Evolutionary conservation across 108 stramenopile genomes (phyloP), one percentile per base, ranked within the genome.

Genomic region (Discostella pseudostelligera): DNA sequence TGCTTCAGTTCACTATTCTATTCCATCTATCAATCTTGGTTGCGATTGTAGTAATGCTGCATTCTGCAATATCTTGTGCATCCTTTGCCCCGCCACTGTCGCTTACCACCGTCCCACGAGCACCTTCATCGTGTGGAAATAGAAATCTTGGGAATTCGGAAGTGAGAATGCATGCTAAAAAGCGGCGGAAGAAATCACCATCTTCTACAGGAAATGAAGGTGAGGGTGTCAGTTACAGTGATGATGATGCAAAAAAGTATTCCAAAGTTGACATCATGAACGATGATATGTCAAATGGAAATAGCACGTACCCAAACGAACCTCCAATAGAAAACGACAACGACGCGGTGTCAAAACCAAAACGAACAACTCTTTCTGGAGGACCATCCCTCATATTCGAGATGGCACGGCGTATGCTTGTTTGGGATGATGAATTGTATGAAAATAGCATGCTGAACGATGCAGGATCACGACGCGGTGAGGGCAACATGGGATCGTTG

Each of bases 321-420:
- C 2, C 1, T 25, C 4, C 8, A 9, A 47, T 2, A 12, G 45
- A 61, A 1, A 14, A 14, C 25, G 28, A 25, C 11, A 13, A 28
- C 26, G 22, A 13, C 9, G 45, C 6, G 35, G 20, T 20, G 1
- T 17, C 2, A 25, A 43, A n/a, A 42, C 70, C 60, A 22, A 49
- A 40, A 1, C 47, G 39, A 55, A 59, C 66, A 37, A 77, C 76
- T 39, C 39, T 77, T 11, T 56, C 37, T 3, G 90, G 90, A 56
- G 90, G 90, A 8, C 67, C 83, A 16, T 62, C 74, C 13, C 61
- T 83, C 16, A 92, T 92, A 39, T 92, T 88, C 63, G 86, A 78
- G 50, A 88, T 88, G 86, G 87, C 87, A 26, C 70, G 82, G 8
- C 71, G 80, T 4, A 83, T 85, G 81, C 48, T 81, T 35, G 81